Evolutionary conservation across 306 rosid genomes (phyloP), one percentile per base, ranked within the genome.

Genomic region (Quercus cerris): DNA sequence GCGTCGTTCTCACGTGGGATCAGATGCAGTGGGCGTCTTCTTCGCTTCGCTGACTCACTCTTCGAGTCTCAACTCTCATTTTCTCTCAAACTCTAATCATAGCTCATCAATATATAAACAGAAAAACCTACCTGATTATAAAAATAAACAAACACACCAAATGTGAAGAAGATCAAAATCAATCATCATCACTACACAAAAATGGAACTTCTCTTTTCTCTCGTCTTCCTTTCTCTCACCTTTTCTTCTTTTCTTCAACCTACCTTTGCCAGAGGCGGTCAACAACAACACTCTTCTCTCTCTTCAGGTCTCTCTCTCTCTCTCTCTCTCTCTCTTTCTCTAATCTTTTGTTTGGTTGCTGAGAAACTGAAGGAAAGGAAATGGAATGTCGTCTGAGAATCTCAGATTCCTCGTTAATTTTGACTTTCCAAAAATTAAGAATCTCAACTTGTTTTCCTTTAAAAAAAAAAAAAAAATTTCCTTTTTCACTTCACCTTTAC

Each of bases 251-350:
- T 81, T 41, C 67, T 80, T 67, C 87, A 2, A 35, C 59, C 33
- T 30, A 84, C 83, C 25, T 17, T 75, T 69, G 95, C 97, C 14
- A 81, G 86, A 79, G 97, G 91, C 69, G 84, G 86, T 57, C 78
- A 55, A 19, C 69, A 19, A 12, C 54, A 49, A 2, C 46, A 0
- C 14, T 70, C 62, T 81, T 72, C 84, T 62, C 5, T 75, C 63
- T 54, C 81, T 59, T 54, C 91, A 89, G 98, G 97, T 92, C 54
- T 78, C 55, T 51, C 25, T 78, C 81, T 72, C 33, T 46, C 5
- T 92, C 54, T 78, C 55, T 51, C 25, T 78, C 81, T 72, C 33
- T 46, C 5, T 46, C 41, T 52, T 18, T 57, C 3, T 23, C 23
- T 23, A 33, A 1, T 54, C 38, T 58, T 66, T 25, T 70, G 12